These are phyloP conservation scores for Gillenia trifoliata DNA, from an alignment of 306 rosid genomes.

Conservation along the genomic window DNA sequence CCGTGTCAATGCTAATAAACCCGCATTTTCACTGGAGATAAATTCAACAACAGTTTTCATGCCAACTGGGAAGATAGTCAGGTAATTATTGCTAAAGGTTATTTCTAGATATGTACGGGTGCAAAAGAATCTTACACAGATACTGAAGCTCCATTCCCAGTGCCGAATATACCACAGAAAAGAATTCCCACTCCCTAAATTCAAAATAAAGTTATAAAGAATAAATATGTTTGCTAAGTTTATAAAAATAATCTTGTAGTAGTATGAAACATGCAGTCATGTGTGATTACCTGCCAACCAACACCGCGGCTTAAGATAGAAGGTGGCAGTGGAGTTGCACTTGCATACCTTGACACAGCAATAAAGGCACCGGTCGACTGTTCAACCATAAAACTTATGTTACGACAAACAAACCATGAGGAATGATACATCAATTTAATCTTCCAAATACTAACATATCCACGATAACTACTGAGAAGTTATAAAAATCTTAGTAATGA, in stretches of 20 bases:
- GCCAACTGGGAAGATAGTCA: background rate
- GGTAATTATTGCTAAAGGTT: background rate
- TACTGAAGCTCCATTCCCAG: slow-evolving; percentile 88
- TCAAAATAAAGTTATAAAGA: slow-evolving; percentile 6
- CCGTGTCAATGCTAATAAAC: slow-evolving; percentile 85
- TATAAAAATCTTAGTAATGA: background rate
- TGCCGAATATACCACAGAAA: slow-evolving; percentile 86
- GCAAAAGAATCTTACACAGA: slow-evolving; percentile 65
- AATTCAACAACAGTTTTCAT: slow-evolving; percentile 8
- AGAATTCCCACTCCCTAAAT: slow-evolving; percentile 84
- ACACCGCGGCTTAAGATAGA: slow-evolving; percentile 92
- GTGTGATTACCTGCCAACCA: slow-evolving; percentile 84
- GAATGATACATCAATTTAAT: background rate
- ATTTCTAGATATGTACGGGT: background rate
- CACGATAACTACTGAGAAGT: background rate
- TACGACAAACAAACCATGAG: background rate
- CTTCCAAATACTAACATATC: background rate
- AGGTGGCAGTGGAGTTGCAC: slow-evolving; percentile 93
- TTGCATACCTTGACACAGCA: slow-evolving; percentile 83
- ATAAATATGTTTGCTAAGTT: background rate
- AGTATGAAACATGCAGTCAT: background rate
- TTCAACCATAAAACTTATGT: slow-evolving; percentile 17
- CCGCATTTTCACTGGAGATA: slow-evolving; percentile 74
- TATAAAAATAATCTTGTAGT: background rate
- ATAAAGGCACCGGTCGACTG: slow-evolving; percentile 89